Evolutionary conservation across 2,329 filamentous ascomycete species (phyloP), one percentile per base, ranked within the genome.

Genomic region (Beauveria asiatica): DNA sequence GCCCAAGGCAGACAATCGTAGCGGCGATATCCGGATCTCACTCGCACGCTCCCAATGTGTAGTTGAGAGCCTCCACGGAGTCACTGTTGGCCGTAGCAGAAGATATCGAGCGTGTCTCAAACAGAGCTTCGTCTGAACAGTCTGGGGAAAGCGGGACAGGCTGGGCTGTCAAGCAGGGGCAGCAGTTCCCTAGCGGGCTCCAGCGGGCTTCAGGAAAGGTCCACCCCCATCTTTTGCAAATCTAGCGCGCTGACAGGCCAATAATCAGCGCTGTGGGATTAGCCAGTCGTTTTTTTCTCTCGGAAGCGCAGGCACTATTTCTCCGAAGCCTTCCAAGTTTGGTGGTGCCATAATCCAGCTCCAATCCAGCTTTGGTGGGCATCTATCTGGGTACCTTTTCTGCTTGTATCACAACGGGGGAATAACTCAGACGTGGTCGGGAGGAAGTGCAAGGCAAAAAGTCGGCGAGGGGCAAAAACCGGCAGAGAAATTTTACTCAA

Each of bases 251-350:
- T 58, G 46, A 6, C 25, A 41, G 17, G 21, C 17, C 55, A 45
- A 33, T 57, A 51, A 59, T 59, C 48, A 52, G 46, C 39, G 56
- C 56, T 19, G 48, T 52, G 25, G 48, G 25, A 45, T 51, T 59
- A 5, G 17, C 55, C 45, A 30, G 17, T 16, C 25, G 5, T 5
- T 37, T 37, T 50, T 51, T 25, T 50, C 45, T 25, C 23, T 23
- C 58, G 58, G 58, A 60, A 60, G 33, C 58, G 58, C 58, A 42
- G 41, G 33, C 58, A 60, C 58, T 41, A 25, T 60, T 60, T 55
- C 25, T 60, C 58, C 58, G 58, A 33, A 25, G 19, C 23, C n/a
- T 25, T 45, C 48, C 33, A 52, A 59, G 39, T 45, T 45, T 59
- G 25, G 56, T 45, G 37, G 56, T 49, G 37, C 37, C 8, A 37